These are phyloP conservation scores for Castanea mollissima DNA, from an alignment of 306 rosid genomes.

Conservation along the genomic window DNA sequence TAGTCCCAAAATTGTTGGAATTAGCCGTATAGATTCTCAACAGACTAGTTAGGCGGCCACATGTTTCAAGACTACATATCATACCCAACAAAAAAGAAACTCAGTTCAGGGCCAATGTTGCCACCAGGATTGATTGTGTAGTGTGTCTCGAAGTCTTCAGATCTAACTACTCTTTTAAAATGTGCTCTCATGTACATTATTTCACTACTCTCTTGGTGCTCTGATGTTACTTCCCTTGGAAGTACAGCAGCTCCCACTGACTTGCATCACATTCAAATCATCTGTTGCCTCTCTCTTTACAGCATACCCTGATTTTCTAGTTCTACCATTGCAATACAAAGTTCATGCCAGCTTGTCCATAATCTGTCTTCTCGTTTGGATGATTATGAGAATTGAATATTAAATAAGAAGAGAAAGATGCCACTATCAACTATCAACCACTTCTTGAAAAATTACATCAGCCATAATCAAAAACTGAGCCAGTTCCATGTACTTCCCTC, in stretches of 20 bases:
- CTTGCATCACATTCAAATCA: conserved; percentile 67
- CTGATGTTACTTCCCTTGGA: conserved; percentile 31
- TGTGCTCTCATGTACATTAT: conserved; percentile 64
- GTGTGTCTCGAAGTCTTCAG: conserved; percentile 77
- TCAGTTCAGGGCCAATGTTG: conserved; percentile 62
- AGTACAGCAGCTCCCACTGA: conserved; percentile 77
- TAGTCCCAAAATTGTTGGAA: too few relatives aligned
- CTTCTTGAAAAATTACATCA: not conserved
- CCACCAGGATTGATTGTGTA: conserved; percentile 78
- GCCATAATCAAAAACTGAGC: not conserved
- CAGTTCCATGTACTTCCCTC: not conserved
- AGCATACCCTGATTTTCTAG: conserved; percentile 62
- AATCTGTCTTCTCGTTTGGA: conserved; percentile 48
- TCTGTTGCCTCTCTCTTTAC: conserved; percentile 68
- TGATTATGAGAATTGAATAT: conserved; percentile 8
- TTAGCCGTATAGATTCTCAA: too few relatives aligned
- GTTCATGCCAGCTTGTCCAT: conserved; percentile 74
- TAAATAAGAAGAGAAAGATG: not conserved
- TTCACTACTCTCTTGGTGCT: conserved; percentile 42
- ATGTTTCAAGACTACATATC: not conserved
- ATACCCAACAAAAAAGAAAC: conserved; percentile 73
- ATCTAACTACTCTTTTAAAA: conserved; percentile 73
- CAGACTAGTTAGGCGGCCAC: too few relatives aligned
- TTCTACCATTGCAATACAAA: conserved; percentile 62
- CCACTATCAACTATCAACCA: not conserved